Percentiles rank a stretch among this genome's conserved stretches.
Evolutionary conservation across 805 yeast genomes (phyloP).

Genomic region (Starmerella gropengiesseri): DNA sequence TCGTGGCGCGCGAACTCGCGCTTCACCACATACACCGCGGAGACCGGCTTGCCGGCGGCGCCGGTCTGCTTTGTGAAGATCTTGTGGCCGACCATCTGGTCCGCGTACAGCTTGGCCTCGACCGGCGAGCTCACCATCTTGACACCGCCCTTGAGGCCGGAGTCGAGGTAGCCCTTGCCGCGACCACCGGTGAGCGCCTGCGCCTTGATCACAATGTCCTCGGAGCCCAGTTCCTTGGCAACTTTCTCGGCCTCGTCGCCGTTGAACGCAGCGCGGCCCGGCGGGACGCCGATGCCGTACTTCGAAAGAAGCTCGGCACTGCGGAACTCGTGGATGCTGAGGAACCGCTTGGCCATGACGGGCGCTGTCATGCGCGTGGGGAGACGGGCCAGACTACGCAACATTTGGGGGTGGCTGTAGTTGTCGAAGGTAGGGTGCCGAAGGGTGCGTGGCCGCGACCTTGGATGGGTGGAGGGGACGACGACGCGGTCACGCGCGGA

Average conservation of each 20-base stretch:
- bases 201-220: slow-evolving; percentile 89
- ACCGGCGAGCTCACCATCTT: slow-evolving; percentile 74
- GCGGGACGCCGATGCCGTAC: slow-evolving; percentile 85
- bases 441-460: neutral
- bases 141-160: slow-evolving; percentile 94
- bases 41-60: slow-evolving; percentile 90
- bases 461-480: neutral
- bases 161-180: slow-evolving; percentile 97
- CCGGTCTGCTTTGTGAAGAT: slow-evolving; percentile 98
- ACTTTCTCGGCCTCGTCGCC: slow-evolving; percentile 77
- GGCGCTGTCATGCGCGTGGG: slow-evolving; percentile 7
- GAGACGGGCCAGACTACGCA: slow-evolving; percentile 9
- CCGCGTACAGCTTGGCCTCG: slow-evolving; percentile 77
- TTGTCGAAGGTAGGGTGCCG: neutral
- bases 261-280: slow-evolving; percentile 82
- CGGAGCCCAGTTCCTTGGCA: slow-evolving; percentile 60
- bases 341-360: slow-evolving; percentile 41
- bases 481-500: slow-evolving; percentile 5
- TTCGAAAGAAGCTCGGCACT: slow-evolving; percentile 74
- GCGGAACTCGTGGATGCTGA: slow-evolving; percentile 92
- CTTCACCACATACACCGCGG: slow-evolving; percentile 92
- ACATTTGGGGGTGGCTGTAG: slow-evolving; percentile 7
- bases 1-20: slow-evolving; percentile 89
- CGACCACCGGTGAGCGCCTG: slow-evolving; percentile 99
- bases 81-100: slow-evolving; percentile 83